Base-by-base conservation (phyloP, 2,329 filamentous ascomycete species). In the Aspergillus felis region DNA sequence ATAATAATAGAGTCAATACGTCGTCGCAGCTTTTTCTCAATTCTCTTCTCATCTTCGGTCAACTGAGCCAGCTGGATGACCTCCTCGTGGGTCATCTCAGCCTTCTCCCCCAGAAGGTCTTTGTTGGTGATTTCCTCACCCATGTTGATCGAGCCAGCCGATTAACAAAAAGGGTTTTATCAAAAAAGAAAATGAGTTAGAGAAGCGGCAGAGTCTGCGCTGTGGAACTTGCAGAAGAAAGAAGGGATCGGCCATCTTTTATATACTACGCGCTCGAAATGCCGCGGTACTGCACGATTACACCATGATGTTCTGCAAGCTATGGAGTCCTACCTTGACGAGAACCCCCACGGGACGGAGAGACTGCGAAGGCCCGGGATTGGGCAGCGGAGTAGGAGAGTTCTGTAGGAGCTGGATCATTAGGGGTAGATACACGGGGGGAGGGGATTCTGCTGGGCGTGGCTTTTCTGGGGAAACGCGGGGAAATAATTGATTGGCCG, bases 1-100 rank as follows among this genome's bases (percentile, higher is more conserved):
- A 77, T 76, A 41, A 76, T 71, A 25, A 72, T 52, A 24, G 57
- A 29, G 54, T 78, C 76, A 50, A 78, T 76, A 32, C 69, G 71
- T 4, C 66, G 62, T 3, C 70, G 67, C 48, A 78, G 66, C 56
- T 74, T 71, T 60, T 69, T 74, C 65, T 78, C 74, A 4, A 73
- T 51, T 1, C 58, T 58, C 47, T 66, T 68, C 59, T 78, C 74
- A 54, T 75, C 71, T 25, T 64, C 69, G 4, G 64, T 62, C 24
- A 67, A 56, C 47, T 62, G 52, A 24, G 58, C 50, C 3, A 64
- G 32, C 22, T 59, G 56, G 3, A 84, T 85, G 71, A 64, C 51
- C 50, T 66, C 65, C 49, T 67, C 65, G 9, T 65, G 62, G 44
- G 52, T 54, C 49, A 65, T 53, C 9, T 65, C 48, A 8, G 56